Percentiles rank a stretch among this genome's conserved stretches.
Conservation (phyloP, 441 rosid species). For the Corymbia calophylla region DNA sequence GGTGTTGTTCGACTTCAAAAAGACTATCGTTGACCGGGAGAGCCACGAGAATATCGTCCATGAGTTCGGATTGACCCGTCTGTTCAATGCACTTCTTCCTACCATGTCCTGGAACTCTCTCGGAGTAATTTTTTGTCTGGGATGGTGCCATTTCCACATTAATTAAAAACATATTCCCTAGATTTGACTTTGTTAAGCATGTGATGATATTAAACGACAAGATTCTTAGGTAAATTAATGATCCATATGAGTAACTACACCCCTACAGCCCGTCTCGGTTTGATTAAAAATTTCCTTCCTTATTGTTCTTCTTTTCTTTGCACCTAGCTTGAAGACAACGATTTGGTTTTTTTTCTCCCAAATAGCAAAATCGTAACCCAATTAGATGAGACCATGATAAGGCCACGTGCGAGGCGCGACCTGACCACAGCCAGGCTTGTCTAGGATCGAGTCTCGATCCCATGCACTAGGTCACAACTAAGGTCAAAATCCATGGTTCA, state of each 20-base stretch:
- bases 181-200: background rate
- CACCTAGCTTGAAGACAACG: background rate
- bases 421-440: background rate
- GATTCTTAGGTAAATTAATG: background rate
- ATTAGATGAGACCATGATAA: background rate
- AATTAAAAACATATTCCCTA: background rate
- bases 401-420: background rate
- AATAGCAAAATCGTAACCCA: background rate
- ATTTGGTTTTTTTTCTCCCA: background rate
- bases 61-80: conserved; percentile 41
- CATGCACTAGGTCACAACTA: background rate
- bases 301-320: background rate
- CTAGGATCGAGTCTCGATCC: background rate
- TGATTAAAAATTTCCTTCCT: background rate
- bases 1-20: conserved; percentile 60
- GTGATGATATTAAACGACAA: background rate
- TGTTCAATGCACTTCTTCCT: conserved; percentile 51
- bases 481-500: background rate
- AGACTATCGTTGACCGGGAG: conserved; percentile 58
- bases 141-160: background rate
- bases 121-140: conserved; percentile 22
- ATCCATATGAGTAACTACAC: background rate
- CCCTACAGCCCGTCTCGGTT: background rate
- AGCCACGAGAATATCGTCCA: conserved; percentile 64
- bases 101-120: conserved; percentile 71